Conservation (phyloP, 768 basidiomycete species). For the Russula lepida region DNA sequence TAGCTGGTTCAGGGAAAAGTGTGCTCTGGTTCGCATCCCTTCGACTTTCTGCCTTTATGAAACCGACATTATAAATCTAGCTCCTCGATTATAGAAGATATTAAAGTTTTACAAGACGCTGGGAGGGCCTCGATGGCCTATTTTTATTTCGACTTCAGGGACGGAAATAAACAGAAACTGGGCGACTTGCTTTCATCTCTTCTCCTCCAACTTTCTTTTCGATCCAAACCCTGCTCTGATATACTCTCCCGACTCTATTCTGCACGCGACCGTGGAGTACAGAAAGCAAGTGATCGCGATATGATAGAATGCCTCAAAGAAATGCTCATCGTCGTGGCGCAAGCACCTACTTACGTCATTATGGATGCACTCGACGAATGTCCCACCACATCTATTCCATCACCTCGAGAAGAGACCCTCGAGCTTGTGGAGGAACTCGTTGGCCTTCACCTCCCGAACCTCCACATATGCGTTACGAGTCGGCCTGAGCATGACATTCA, state of each 20-base stretch:
- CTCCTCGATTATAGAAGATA: background rate
- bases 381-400: background rate
- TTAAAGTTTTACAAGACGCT: background rate
- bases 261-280: background rate
- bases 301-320: no score
- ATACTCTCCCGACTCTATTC: background rate
- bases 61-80: background rate
- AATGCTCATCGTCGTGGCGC: no score
- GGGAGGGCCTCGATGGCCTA: background rate
- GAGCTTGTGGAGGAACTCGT: background rate
- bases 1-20: background rate
- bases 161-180: background rate
- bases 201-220: background rate
- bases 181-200: background rate
- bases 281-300: background rate
- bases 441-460: background rate
- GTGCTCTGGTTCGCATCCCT: background rate
- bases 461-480: conserved; percentile 7
- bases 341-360: background rate
- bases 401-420: background rate
- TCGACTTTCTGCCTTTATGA: background rate
- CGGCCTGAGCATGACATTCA: conserved; percentile 1
- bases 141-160: conserved; percentile 3
- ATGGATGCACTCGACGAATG: background rate
- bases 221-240: background rate